These are phyloP conservation scores for Hibiscus trionum DNA, from an alignment of 345 rosid genomes.

Conservation along the genomic window DNA sequence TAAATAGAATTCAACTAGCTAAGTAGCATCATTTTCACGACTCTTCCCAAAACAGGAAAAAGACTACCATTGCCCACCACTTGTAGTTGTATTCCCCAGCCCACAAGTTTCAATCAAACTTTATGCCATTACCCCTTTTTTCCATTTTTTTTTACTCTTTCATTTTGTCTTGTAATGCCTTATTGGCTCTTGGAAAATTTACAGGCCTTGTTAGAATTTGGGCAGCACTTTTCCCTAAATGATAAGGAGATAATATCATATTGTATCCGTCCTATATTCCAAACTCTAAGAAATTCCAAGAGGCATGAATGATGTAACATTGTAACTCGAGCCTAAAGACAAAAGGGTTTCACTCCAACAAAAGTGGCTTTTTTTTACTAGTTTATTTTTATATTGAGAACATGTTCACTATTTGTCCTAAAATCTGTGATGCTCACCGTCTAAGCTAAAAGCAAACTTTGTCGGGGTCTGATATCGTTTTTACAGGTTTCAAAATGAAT, in stretches of 20 bases:
- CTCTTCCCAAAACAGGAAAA: neutral
- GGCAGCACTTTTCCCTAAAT: neutral
- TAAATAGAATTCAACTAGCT: neutral
- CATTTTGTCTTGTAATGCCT: neutral
- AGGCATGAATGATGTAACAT: neutral
- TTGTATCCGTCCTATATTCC: neutral
- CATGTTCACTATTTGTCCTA: neutral
- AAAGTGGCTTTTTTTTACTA: neutral
- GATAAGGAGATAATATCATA: neutral
- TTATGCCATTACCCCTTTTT: neutral
- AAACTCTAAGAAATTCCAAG: neutral
- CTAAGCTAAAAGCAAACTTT: neutral
- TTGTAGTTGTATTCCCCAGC: neutral
- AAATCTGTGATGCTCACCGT: neutral
- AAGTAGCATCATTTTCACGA: conserved; percentile 5
- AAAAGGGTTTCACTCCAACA: neutral
- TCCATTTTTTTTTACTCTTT: neutral
- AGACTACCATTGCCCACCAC: neutral
- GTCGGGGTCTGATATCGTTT: neutral
- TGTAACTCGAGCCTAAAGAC: neutral
- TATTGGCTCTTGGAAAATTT: neutral
- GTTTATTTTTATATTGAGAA: neutral
- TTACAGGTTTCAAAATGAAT: too few relatives aligned
- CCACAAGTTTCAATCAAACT: neutral
- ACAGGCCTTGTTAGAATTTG: neutral